Conservation (phyloP, 2,329 filamentous ascomycete species). For the Colletotrichum neosansevieriae region DNA sequence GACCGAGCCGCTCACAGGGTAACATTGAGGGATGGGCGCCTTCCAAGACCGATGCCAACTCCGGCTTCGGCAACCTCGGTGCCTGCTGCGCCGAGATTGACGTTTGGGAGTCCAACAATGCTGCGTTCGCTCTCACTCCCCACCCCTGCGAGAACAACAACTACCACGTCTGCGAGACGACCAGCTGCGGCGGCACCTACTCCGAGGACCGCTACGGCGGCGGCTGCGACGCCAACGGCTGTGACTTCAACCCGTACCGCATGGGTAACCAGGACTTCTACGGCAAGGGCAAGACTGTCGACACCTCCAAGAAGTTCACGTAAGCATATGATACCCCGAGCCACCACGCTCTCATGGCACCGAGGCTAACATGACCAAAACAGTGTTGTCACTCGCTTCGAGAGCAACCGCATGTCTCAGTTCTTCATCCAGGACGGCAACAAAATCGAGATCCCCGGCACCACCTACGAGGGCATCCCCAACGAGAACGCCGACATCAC, state of each 20-base stretch:
- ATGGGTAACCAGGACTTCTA: constrained; percentile 70
- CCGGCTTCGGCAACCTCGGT: constrained; percentile 43
- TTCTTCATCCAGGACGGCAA: constrained; percentile 40
- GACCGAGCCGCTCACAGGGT: constrained; percentile 18
- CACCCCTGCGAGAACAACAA: constrained; percentile 42
- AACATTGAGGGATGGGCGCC: constrained; percentile 45
- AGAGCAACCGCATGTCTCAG: constrained; percentile 36
- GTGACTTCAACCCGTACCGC: constrained; percentile 75
- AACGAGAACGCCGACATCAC: constrained; percentile 70
- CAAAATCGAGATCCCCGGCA: constrained; percentile 39
- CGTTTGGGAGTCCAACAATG: constrained; percentile 46
- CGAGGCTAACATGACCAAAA: background rate
- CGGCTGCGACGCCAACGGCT: constrained; percentile 74
- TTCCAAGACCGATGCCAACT: constrained; percentile 41
- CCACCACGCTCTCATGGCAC: constrained; percentile 53
- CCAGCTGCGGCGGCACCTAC: constrained; percentile 61
- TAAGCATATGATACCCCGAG: constrained; percentile 2
- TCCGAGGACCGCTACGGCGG: constrained; percentile 64
- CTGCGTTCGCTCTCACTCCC: constrained; percentile 44
- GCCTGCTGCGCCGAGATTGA: constrained; percentile 46
- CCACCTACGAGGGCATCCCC: constrained; percentile 55
- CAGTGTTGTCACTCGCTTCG: constrained; percentile 72
- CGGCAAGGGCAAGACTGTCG: constrained; percentile 67
- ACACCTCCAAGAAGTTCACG: constrained; percentile 68
- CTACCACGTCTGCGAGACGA: constrained; percentile 41